Evolutionary conservation across 1,284 basidiomycete species (phyloP).

Genomic region (Fomitopsis palustris): DNA sequence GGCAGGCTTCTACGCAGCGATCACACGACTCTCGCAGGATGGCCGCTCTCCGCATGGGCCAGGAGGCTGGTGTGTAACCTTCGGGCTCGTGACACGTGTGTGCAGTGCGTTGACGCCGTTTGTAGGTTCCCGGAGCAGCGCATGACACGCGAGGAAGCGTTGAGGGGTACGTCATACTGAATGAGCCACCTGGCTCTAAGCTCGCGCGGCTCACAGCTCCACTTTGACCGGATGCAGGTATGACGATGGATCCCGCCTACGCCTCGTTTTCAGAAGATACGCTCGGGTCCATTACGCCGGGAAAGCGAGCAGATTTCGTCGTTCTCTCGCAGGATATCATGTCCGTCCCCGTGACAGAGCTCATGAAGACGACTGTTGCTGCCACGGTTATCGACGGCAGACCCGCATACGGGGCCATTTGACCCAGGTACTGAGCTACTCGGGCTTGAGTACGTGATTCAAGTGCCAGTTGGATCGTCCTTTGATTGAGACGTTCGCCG

Average conservation of each 20-base stretch:
- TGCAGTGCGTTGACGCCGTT: conserved; percentile 1
- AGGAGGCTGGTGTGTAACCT: conserved; percentile 66
- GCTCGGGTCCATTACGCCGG: conserved; percentile 69
- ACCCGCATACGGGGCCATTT: conserved; percentile 55
- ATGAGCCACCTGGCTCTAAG: neutral
- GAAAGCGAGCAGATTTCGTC: conserved; percentile 85
- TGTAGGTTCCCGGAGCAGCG: conserved; percentile 78
- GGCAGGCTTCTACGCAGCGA: conserved; percentile 80
- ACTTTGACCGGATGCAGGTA: conserved; percentile 34
- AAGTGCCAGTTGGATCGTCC: neutral
- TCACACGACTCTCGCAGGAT: conserved; percentile 69
- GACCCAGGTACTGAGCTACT: conserved; percentile 6
- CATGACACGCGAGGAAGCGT: conserved; percentile 69
- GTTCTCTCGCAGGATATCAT: conserved; percentile 83
- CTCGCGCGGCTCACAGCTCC: neutral
- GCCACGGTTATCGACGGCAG: conserved; percentile 80
- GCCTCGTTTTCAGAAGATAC: conserved; percentile 78
- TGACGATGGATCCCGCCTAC: conserved; percentile 81
- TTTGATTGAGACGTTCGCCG: no score
- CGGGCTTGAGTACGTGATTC: neutral
- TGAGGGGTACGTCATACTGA: conserved; percentile 45
- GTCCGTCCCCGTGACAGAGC: conserved; percentile 53
- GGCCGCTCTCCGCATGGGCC: conserved; percentile 82
- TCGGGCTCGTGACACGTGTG: neutral
- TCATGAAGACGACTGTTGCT: conserved; percentile 69